Evolutionary conservation across 2,329 filamentous ascomycete genomes (phyloP).

Genomic region (Chaetomium sp.): DNA sequence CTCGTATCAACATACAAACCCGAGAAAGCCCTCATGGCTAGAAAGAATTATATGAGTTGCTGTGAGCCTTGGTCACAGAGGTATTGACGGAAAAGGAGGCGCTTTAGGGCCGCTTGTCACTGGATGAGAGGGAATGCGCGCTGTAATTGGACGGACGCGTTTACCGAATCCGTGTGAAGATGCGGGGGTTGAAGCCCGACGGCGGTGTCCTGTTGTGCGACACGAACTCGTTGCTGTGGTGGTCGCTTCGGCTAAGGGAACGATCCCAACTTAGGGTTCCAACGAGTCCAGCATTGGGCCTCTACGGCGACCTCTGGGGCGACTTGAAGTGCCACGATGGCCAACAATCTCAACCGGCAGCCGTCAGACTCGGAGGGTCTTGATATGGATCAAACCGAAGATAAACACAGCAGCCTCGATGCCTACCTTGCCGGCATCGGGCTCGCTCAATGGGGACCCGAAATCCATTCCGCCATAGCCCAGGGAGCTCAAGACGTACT

Average conservation of each 20-base stretch:
- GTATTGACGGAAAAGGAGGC: too few species aligned
- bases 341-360: not conserved
- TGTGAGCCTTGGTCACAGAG: too few species aligned
- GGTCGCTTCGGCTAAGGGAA: not conserved
- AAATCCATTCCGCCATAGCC: constrained; percentile 1
- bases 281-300: not conserved
- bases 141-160: not conserved
- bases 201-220: not conserved
- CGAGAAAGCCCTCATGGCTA: too few species aligned
- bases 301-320: too few species aligned
- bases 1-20: too few species aligned
- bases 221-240: not conserved
- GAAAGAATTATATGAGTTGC: too few species aligned
- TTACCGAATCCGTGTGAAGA: not conserved
- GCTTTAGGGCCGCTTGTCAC: too few species aligned
- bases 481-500: constrained; percentile 1
- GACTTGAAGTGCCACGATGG: not conserved
- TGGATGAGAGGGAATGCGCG: not conserved
- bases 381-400: not conserved
- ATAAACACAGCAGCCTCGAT: not conserved
- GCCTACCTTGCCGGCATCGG: not conserved
- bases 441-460: not conserved
- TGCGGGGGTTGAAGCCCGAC: constrained; percentile 5
- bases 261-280: not conserved
- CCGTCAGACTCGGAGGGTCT: not conserved